These are phyloP conservation scores for Mucor lusitanicus DNA, from an alignment of 371 early-diverging fungal genomes.

Conservation along the genomic window DNA sequence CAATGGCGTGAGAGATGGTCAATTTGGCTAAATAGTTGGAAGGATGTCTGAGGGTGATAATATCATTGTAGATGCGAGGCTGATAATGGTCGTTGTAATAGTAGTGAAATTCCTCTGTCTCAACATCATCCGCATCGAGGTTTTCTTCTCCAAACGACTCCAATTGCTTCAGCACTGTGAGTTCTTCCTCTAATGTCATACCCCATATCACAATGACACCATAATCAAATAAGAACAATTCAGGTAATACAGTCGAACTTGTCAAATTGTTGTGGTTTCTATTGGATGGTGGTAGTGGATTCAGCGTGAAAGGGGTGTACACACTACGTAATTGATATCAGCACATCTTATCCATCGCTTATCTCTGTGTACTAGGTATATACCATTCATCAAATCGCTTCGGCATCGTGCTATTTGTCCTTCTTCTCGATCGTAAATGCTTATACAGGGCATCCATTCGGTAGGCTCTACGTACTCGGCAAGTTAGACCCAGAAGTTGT, in stretches of 20 bases:
- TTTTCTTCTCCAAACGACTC: slow-evolving; percentile 70
- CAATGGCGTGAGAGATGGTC: slow-evolving; percentile 82
- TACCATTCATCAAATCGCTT: slow-evolving; percentile 53
- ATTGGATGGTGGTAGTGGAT: slow-evolving; percentile 34
- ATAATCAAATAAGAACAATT: slow-evolving; percentile 89
- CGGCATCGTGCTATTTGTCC: slow-evolving; percentile 37
- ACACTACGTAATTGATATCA: slow-evolving; percentile 17
- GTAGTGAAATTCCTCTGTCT: slow-evolving; percentile 90
- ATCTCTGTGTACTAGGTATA: background rate
- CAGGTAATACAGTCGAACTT: slow-evolving; percentile 34
- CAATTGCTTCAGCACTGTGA: slow-evolving; percentile 67
- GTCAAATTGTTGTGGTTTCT: background rate
- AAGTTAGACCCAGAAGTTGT: background rate
- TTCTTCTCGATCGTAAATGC: slow-evolving; percentile 46
- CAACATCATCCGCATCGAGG: slow-evolving; percentile 73
- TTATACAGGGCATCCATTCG: slow-evolving; percentile 60
- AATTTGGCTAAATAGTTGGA: slow-evolving; percentile 60
- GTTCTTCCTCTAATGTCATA: slow-evolving; percentile 83
- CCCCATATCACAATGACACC: slow-evolving; percentile 97
- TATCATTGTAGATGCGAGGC: slow-evolving; percentile 64
- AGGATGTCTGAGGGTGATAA: slow-evolving; percentile 54
- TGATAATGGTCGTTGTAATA: slow-evolving; percentile 76
- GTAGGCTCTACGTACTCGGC: slow-evolving; percentile 42
- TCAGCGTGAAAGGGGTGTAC: slow-evolving; percentile 45
- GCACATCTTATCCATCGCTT: background rate